Percentiles rank a stretch among this genome's conserved stretches.
phyloP scores from a whole-genome alignment of 1,284 basidiomycete species.

The Melampsora americana region DNA sequence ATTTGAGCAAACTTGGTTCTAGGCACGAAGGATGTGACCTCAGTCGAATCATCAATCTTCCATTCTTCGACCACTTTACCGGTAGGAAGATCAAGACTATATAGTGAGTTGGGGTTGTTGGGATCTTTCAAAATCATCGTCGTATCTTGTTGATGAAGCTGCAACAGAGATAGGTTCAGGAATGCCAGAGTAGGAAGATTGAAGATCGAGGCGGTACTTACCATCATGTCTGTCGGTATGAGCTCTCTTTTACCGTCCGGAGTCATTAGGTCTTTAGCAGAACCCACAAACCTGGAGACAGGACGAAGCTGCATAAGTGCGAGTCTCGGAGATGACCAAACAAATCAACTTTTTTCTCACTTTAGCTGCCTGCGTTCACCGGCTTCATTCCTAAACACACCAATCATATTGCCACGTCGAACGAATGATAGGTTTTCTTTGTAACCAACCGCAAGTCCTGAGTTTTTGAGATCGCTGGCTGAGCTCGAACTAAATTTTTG shows the following conservation, averaged over 20 bases:
- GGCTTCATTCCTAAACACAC: slow-evolving; percentile 83
- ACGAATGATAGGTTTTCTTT: slow-evolving; percentile 95
- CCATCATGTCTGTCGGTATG: slow-evolving; percentile 62
- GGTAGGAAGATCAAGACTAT: slow-evolving; percentile 86
- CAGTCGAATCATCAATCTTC: slow-evolving; percentile 86
- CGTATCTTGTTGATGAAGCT: slow-evolving; percentile 61
- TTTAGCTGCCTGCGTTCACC: slow-evolving; percentile 56
- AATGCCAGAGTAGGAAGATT: background rate
- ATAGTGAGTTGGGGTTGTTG: slow-evolving; percentile 75
- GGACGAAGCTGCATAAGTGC: slow-evolving; percentile 59
- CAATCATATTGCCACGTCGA: slow-evolving; percentile 90
- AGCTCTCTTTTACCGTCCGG: slow-evolving; percentile 74
- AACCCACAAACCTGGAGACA: slow-evolving; percentile 18
- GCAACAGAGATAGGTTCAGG: background rate
- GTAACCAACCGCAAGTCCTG: slow-evolving; percentile 89
- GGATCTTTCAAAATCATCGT: slow-evolving; percentile 94
- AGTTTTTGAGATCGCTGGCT: slow-evolving; percentile 62
- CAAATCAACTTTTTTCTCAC: slow-evolving; percentile 6
- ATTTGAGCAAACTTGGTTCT: slow-evolving; percentile 85
- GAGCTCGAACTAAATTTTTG: slow-evolving; percentile 50
- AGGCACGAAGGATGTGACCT: slow-evolving; percentile 83
- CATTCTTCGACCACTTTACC: slow-evolving; percentile 98
- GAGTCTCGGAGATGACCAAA: slow-evolving; percentile 69
- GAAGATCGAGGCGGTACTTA: background rate
- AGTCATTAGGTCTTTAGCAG: slow-evolving; percentile 62